Percentiles rank a stretch among this genome's conserved stretches.
Evolutionary conservation across 306 rosid genomes (phyloP).

Genomic region (Medicago lupulina): DNA sequence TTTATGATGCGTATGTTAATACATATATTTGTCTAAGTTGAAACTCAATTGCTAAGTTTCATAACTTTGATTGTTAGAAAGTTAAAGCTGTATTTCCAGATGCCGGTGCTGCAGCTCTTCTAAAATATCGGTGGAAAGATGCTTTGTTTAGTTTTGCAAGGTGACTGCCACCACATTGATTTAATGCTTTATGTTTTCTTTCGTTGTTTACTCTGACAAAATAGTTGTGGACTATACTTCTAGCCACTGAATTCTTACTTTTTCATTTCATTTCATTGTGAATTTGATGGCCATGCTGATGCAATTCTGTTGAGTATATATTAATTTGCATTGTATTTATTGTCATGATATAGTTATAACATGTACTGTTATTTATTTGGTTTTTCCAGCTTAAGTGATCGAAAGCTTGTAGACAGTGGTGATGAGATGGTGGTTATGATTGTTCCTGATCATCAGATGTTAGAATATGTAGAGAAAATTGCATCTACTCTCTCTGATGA

Average conservation of each 20-base stretch:
- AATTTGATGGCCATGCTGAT: conserved; percentile 36
- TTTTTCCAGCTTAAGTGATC: conserved; percentile 83
- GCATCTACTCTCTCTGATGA: conserved; percentile 84
- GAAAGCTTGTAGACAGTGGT: conserved; percentile 77
- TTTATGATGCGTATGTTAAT: conserved; percentile 22
- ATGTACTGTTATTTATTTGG: conserved; percentile 7
- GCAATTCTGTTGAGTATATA: neutral
- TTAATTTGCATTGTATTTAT: neutral
- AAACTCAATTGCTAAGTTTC: conserved; percentile 42
- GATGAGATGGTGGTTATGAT: conserved; percentile 96
- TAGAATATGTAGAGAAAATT: conserved; percentile 82
- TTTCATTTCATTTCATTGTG: conserved; percentile 27
- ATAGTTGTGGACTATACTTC: neutral
- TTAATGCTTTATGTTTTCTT: conserved; percentile 22
- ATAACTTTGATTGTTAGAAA: conserved; percentile 63
- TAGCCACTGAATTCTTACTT: conserved; percentile 26
- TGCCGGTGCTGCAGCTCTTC: conserved; percentile 98
- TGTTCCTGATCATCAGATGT: conserved; percentile 96
- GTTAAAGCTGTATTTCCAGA: conserved; percentile 95
- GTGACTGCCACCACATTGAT: conserved; percentile 49
- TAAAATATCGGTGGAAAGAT: conserved; percentile 82
- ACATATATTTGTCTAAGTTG: conserved; percentile 7
- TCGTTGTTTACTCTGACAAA: conserved; percentile 24
- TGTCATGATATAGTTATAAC: conserved; percentile 25
- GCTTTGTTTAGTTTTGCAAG: conserved; percentile 85